Conservation (phyloP, 2,329 filamentous ascomycete species). For the Seiridium unicorne region DNA sequence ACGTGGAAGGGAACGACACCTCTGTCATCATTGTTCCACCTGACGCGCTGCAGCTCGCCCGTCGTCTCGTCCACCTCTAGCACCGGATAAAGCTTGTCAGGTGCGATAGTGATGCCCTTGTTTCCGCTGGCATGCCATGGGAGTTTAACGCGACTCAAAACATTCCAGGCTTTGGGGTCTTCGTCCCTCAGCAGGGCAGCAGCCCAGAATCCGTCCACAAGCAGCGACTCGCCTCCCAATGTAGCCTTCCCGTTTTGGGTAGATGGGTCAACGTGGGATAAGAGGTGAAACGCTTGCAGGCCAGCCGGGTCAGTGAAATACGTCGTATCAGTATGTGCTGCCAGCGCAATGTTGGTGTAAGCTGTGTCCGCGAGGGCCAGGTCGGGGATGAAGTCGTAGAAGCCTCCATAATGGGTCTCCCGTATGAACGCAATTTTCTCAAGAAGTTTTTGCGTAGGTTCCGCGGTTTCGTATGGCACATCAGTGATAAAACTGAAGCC, state of each 20-base stretch:
- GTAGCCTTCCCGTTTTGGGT: slow-evolving; percentile 12
- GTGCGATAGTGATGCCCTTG: slow-evolving; percentile 75
- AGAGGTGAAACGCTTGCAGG: slow-evolving; percentile 87
- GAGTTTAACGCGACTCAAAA: slow-evolving; percentile 57
- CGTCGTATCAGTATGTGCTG: slow-evolving; percentile 89
- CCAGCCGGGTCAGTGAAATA: slow-evolving; percentile 94
- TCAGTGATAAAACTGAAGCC: slow-evolving; percentile 78
- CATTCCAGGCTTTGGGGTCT: slow-evolving; percentile 53
- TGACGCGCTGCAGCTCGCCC: slow-evolving; percentile 53
- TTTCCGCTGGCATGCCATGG: slow-evolving; percentile 90
- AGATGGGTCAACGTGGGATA: slow-evolving; percentile 60
- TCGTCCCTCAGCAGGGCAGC: slow-evolving; percentile 58
- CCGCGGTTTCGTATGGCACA: slow-evolving; percentile 63
- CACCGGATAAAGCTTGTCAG: slow-evolving; percentile 69
- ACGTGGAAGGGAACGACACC: slow-evolving; percentile 61
- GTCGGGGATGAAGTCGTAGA: slow-evolving; percentile 83
- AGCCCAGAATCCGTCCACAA: slow-evolving; percentile 83
- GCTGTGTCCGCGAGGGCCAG: slow-evolving; percentile 85
- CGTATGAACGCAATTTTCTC: slow-evolving; percentile 84
- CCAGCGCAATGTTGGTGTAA: slow-evolving; percentile 82
- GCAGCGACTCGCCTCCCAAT: slow-evolving; percentile 71
- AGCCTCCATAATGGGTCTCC: slow-evolving; percentile 83
- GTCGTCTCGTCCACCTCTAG: slow-evolving; percentile 54
- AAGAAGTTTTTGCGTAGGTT: slow-evolving; percentile 72
- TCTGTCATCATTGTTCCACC: slow-evolving; percentile 94